Conservation (phyloP, 2,329 filamentous ascomycete genomes). For the Pseudohalonectria lignicola region DNA sequence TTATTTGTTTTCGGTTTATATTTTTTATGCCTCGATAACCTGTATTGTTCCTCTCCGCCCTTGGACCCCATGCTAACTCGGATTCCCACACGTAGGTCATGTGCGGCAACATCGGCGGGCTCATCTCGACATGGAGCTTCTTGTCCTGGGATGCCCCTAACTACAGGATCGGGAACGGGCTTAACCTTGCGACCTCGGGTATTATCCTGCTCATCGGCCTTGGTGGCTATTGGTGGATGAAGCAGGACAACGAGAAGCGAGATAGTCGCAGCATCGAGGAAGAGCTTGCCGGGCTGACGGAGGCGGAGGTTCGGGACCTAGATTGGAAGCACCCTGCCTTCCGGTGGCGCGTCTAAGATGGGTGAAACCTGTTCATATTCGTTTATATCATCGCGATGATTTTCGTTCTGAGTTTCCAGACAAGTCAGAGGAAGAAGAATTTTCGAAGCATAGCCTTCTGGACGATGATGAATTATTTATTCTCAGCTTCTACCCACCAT, state of each 20-base stretch:
- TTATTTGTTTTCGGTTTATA: not conserved
- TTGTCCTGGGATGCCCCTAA: conserved; percentile 49
- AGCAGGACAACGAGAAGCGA: conserved; percentile 44
- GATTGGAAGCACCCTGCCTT: conserved; percentile 59
- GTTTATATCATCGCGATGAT: too few relatives aligned
- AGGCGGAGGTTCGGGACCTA: conserved; percentile 41
- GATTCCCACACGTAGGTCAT: conserved; percentile 31
- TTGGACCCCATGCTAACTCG: not conserved
- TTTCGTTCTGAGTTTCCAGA: too few relatives aligned
- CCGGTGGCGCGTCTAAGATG: conserved; percentile 34
- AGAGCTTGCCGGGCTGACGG: conserved; percentile 40
- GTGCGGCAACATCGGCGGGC: conserved; percentile 53
- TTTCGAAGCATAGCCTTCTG: too few relatives aligned
- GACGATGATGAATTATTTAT: too few relatives aligned
- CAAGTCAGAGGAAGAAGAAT: too few relatives aligned
- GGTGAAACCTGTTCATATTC: not conserved
- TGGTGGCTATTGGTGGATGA: conserved; percentile 45
- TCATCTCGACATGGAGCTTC: conserved; percentile 46
- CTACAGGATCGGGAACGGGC: conserved; percentile 56
- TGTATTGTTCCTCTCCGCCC: not conserved
- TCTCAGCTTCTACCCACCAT: too few relatives aligned
- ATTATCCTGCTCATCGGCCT: conserved; percentile 38
- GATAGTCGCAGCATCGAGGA: conserved; percentile 38
- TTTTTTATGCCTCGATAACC: not conserved
- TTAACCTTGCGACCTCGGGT: conserved; percentile 50